Base-by-base conservation (phyloP, 345 rosid species). In the Eucalyptus dawsonii region DNA sequence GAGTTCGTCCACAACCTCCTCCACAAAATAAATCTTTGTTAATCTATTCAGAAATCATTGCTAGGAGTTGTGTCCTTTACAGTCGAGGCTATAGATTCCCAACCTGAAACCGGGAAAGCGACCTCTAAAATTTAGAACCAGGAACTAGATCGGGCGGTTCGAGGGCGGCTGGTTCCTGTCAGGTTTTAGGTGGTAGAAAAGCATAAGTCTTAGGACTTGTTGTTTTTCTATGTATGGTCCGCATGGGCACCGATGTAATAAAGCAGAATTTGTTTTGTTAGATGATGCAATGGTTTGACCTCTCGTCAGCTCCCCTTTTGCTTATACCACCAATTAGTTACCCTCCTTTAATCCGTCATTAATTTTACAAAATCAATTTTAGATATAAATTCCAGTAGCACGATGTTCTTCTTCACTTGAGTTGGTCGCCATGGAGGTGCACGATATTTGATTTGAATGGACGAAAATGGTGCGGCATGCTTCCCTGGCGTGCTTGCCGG, bases 1-100 rank as follows among this genome's bases (percentile, higher is more conserved):
- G 94, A 93, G 80, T 97, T 97, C 45, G 88, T 96, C 9, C 29
- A 50, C 80, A 85, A 27, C 6, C 86, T 10, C 53, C 27, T 34
- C 81, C 81, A 62, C 21, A n/a, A 3, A 65, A 65, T 65, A n/a
- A n/a, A 29, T 14, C 37, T 15, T 15, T 24, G 29, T 24, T 7
- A n/a, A 65, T 65, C 44, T 69, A 37, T 5, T 17, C 58, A 21
- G 13, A 45, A 0, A 45, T 85, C 87, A 16, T 27, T 7, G 31
- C 87, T 7, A 45, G 11, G 31, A 25, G 11, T 9, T 2, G 44
- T 21, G 80, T 69, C 0, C 24, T 69, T 15, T 72, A 9, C 11
- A 0, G 81, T 72, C 12, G 69, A 14, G 62, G 62, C 12, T 9
- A 56, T 56, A 2, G 62, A 12, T 56, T 22, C 62, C 62, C 62